Percentiles rank a stretch among this genome's conserved stretches.
Evolutionary conservation across 1,284 basidiomycete genomes (phyloP).

Genomic region (Peniophora sp.): DNA sequence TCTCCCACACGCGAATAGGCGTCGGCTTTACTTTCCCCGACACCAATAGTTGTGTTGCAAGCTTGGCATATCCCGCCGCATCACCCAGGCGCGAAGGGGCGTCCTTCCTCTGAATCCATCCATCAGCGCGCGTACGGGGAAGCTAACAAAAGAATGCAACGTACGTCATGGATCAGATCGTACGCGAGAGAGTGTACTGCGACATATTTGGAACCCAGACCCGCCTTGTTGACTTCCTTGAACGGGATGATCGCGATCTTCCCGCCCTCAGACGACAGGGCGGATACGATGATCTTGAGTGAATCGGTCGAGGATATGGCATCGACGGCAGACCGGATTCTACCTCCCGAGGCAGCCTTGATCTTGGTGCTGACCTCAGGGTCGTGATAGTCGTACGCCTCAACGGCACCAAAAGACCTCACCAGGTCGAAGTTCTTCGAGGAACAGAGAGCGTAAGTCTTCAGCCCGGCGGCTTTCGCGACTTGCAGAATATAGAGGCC

Average conservation of each 20-base stretch:
- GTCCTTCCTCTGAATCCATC: neutral
- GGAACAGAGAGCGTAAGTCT: neutral
- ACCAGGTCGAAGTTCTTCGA: neutral
- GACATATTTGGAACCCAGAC: neutral
- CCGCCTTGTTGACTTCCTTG: neutral
- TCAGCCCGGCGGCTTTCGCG: neutral
- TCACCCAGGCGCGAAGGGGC: neutral
- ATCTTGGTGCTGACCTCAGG: slow-evolving; percentile 7
- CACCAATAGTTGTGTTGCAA: slow-evolving; percentile 1
- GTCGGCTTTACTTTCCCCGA: neutral
- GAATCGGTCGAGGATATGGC: neutral
- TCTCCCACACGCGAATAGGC: neutral
- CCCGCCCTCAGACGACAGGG: slow-evolving; percentile 5
- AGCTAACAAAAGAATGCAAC: neutral
- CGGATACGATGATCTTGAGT: slow-evolving; percentile 1
- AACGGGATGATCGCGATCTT: slow-evolving; percentile 1
- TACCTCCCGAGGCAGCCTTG: slow-evolving; percentile 3
- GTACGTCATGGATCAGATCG: slow-evolving; percentile 3
- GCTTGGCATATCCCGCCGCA: neutral
- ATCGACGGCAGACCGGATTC: slow-evolving; percentile 5
- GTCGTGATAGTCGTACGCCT: neutral
- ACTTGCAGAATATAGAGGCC: neutral
- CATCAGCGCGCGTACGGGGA: neutral
- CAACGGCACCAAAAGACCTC: neutral
- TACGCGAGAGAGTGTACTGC: neutral